Evolutionary conservation across 2,329 filamentous ascomycete genomes (phyloP).

Genomic region (Colletotrichum tropicicola): DNA sequence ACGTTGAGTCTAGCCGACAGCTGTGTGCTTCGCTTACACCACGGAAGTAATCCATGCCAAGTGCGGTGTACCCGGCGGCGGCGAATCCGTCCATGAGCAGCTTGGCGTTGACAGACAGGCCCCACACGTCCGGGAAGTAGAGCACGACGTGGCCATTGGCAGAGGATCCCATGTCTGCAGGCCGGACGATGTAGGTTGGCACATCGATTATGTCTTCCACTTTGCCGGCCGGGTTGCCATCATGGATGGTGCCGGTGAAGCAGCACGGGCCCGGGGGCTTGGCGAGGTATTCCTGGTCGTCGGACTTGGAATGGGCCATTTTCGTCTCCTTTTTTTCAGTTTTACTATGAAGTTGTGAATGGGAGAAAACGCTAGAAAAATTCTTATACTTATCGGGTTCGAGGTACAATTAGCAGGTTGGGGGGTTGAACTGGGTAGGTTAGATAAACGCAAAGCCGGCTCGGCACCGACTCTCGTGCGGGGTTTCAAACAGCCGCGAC

Average conservation of each 20-base stretch:
- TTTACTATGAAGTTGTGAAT: not conserved
- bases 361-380: no score
- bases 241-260: conserved; percentile 47
- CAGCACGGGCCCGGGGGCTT: conserved; percentile 49
- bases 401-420: no score
- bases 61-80: conserved; percentile 50
- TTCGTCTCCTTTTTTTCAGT: no score
- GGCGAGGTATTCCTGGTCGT: conserved; percentile 35
- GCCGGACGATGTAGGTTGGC: conserved; percentile 46
- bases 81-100: conserved; percentile 58
- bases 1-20: no score
- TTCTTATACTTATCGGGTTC: no score
- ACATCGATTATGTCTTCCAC: conserved; percentile 43
- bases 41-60: conserved; percentile 55
- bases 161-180: conserved; percentile 6
- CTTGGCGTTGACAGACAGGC: conserved; percentile 51
- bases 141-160: conserved; percentile 52
- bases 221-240: conserved; percentile 45
- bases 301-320: conserved; percentile 3
- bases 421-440: not conserved
- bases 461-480: conserved; percentile 5
- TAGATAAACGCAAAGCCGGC: not conserved
- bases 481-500: not conserved
- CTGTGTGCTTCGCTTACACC: conserved; percentile 49
- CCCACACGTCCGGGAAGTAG: conserved; percentile 56